Base-by-base conservation (phyloP, 2,329 filamentous ascomycete genomes). In the Lachnellula hyalina region DNA sequence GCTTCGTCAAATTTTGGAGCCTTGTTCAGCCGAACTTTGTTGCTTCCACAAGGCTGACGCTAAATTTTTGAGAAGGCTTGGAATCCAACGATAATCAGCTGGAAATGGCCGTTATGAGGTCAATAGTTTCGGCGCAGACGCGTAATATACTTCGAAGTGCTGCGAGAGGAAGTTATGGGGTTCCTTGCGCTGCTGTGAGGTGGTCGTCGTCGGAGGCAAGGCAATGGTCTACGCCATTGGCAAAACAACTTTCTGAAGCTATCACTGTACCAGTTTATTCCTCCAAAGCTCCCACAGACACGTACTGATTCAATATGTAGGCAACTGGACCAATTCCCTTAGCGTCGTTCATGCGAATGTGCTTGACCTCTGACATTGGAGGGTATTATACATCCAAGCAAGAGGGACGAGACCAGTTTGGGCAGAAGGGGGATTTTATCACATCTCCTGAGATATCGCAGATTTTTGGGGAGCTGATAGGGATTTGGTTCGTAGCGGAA, bases 371-470 rank as follows among this genome's bases (percentile, higher is more conserved):
- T 11, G 89, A 94, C 58, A 75, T 90, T 40, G 91, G 90, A 55
- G 94, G 94, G 52, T 99, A 99, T 75, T 99, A 99, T 73, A 97
- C 91, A 0, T 82, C 84, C 23, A 79, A 86, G 44, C 79, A 80
- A 52, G 74, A 83, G 56, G 85, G 81, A 19, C 82, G 85, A 47
- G 92, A 96, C 68, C 92, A 93, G 60, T 99, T 99, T 65, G 94
- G 94, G n/a, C 77, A 82, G 53, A 89, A 90, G 67, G 94, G 94
- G 25, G 94, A 99, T 72, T 99, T 99, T 68, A 87, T 97, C 50
- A 99, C 94, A 0, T 96, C 92, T 0, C 94, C 94, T 0, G 94
- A 99, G 72, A 97, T 99, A 65, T 96, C 92, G 0, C 94, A 97
- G 70, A 82, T 97, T 12, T 99, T 99, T 73, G 94, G 94, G 23